Base-by-base conservation (phyloP, 805 yeast species). In the Blastobotrys attinorum region DNA sequence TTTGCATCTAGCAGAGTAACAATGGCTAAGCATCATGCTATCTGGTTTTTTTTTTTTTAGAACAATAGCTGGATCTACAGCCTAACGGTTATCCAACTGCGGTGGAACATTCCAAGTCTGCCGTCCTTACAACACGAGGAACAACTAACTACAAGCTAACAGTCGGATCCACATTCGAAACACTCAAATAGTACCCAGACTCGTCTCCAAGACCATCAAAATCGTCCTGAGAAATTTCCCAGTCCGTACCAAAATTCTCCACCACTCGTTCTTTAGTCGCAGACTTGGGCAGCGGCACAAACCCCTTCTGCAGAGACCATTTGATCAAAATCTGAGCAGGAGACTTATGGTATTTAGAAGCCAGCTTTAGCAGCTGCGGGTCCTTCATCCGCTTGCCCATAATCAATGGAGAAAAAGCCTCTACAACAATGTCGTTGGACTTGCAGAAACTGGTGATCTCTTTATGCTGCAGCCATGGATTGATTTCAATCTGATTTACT, bases 371-470 rank as follows among this genome's bases (percentile, higher is more conserved):
- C 13, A 68, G 53, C 10, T 79, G 78, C 36, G 77, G 61, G 46
- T 75, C 72, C 50, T 76, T 52, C 37, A 77, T 67, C 10, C 85
- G 84, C 36, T 84, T 84, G 13, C 63, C 57, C 3, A 80, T 70
- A 36, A 88, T 90, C 52, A 85, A 68, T 20, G 95, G 92, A 25
- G 86, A 79, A 64, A 83, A 86, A 6, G 94, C 94, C 59, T 81
- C 81, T 43, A 81, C 60, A 25, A 68, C 60, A 47, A 81, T 79
- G 47, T 70, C 75, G 48, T 82, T 67, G 27, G 63, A 57, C 43
- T 68, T 64, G 61, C 78, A 70, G 61, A 58, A 81, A 27, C 73
- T 70, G 37, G 72, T 56, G 51, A 84, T 66, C 50, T 78, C 77
- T 8, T 61, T 65, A 60, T 83, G 89, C 37, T 84, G 84, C 46